These are phyloP conservation scores for Platanthera zijinensis DNA, from an alignment of 106 monocot species.

Conservation along the genomic window DNA sequence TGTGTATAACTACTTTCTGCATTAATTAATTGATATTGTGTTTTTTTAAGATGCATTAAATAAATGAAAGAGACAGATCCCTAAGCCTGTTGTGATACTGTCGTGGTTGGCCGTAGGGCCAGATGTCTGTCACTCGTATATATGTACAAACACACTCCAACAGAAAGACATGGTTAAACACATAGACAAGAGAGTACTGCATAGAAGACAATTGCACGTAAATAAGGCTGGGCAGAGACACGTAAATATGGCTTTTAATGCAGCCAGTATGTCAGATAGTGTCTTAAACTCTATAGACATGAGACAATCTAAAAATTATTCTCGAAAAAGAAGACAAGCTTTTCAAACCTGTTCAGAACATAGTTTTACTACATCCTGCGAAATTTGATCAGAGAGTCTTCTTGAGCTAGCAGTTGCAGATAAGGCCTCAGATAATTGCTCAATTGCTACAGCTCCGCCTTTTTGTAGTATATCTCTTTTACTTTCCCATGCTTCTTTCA, in stretches of 20 bases:
- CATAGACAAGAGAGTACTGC: background rate
- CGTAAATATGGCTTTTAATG: background rate
- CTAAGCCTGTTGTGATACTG: too few species aligned
- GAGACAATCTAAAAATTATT: background rate
- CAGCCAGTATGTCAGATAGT: background rate
- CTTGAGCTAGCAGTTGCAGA: conserved; percentile 33
- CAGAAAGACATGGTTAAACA: too few species aligned
- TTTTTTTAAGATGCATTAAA: too few species aligned
- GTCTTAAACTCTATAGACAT: background rate
- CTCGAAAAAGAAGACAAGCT: background rate
- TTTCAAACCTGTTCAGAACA: conserved; percentile 68
- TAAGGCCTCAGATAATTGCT: conserved; percentile 82
- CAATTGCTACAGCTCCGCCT: conserved; percentile 53
- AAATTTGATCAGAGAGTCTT: conserved; percentile 40
- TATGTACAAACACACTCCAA: too few species aligned
- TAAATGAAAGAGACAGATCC: too few species aligned
- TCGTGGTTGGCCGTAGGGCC: too few species aligned
- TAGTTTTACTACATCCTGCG: conserved; percentile 23
- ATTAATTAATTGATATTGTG: too few species aligned
- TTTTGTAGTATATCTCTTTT: conserved; percentile 72
- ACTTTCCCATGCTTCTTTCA: conserved; percentile 85
- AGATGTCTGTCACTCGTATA: too few species aligned
- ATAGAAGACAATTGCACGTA: background rate
- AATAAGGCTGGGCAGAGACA: background rate
- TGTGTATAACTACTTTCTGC: too few species aligned